Conservation (phyloP, 345 rosid species). For the Salix dunnii region DNA sequence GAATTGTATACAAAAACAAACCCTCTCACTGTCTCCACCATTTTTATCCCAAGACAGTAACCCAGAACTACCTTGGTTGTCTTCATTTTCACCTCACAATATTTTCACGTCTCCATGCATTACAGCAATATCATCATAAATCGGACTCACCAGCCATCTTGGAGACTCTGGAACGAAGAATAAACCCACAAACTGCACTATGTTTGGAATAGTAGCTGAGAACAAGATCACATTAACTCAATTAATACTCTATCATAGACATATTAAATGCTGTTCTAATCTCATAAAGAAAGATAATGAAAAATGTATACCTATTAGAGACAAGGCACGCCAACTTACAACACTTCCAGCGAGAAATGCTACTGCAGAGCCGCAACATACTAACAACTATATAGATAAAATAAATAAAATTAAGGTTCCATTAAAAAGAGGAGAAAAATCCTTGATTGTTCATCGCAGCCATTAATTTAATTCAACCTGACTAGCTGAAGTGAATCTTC, state of each 20-base stretch:
- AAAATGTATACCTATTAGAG: slow-evolving; percentile 20
- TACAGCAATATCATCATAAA: not conserved
- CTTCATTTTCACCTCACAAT: not conserved
- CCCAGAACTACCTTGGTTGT: too few relatives aligned
- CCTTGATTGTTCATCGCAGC: not conserved
- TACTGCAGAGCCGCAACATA: slow-evolving; percentile 22
- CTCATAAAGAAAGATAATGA: not conserved
- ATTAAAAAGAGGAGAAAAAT: not conserved
- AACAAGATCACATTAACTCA: not conserved
- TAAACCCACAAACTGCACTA: slow-evolving; percentile 28
- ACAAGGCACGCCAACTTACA: slow-evolving; percentile 36
- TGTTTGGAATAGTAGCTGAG: slow-evolving; percentile 36
- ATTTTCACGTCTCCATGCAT: too few relatives aligned
- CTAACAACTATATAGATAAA: slow-evolving; percentile 19
- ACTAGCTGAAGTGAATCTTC: slow-evolving; percentile 23
- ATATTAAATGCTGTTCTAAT: not conserved
- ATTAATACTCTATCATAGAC: not conserved
- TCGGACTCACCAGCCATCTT: slow-evolving; percentile 49
- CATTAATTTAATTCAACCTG: slow-evolving; percentile 15
- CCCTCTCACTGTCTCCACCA: too few relatives aligned
- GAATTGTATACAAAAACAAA: too few relatives aligned
- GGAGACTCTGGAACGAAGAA: slow-evolving; percentile 53
- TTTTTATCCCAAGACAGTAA: too few relatives aligned
- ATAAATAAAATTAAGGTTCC: not conserved
- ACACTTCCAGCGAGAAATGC: slow-evolving; percentile 27